A percentile compares a stretch with the other conserved stretches of the same genome.
Conservation (phyloP, 2,329 filamentous ascomycete genomes). For the Lasiodiplodia sp. region DNA sequence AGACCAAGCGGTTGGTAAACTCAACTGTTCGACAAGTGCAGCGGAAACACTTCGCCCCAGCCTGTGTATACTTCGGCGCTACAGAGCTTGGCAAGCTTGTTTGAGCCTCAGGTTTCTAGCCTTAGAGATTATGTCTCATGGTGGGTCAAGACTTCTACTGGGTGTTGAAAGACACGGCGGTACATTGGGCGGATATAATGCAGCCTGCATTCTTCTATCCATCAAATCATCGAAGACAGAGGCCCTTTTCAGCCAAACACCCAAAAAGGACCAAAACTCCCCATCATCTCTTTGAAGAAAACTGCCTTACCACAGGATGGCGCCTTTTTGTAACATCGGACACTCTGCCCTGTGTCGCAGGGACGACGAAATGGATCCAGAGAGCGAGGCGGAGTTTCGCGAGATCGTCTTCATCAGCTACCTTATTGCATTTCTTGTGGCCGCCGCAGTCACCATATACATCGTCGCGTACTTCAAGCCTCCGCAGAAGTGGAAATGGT, state of each 20-base stretch:
- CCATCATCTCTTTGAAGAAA: background rate
- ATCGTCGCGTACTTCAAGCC: conserved; percentile 11
- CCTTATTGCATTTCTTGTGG: conserved; percentile 7
- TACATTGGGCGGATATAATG: background rate
- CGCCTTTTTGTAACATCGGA: background rate
- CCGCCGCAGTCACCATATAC: conserved; percentile 7
- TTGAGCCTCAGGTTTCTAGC: background rate
- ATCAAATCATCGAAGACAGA: background rate
- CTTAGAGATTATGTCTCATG: background rate
- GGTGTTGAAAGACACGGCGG: background rate
- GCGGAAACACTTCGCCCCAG: background rate
- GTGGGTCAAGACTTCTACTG: background rate
- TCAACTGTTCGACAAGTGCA: background rate
- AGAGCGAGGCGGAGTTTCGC: no score
- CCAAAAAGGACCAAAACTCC: background rate
- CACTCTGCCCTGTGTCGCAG: background rate
- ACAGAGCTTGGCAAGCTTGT: conserved; percentile 4
- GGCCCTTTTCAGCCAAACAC: background rate
- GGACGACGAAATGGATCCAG: background rate
- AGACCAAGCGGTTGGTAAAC: background rate
- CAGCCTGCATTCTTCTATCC: background rate
- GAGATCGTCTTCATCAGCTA: background rate
- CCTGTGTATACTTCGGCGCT: background rate
- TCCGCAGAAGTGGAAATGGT: conserved; percentile 4
- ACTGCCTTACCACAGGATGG: background rate